Evolutionary conservation across 768 basidiomycete species (phyloP), one percentile per base, ranked within the genome.

Genomic region (Lentinula edodes): DNA sequence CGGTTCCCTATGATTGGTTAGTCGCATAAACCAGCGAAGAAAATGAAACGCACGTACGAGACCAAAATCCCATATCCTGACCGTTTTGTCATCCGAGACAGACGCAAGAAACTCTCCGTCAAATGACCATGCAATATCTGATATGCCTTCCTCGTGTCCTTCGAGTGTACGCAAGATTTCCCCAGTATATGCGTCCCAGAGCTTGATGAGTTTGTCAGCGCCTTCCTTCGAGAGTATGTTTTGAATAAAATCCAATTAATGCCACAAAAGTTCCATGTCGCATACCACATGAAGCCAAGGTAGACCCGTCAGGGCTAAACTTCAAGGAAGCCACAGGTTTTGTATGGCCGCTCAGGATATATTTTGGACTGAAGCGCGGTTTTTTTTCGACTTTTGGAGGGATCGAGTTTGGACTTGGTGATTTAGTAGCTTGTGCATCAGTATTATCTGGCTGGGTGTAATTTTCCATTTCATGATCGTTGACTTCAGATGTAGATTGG

Each of bases 71-170:
- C 95, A 96, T 62, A 97, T 83, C 35, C 88, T 81, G 61, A 96
- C 84, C 0, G 90, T 90, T 66, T 90, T 89, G 73, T 98, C 96
- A 71, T 99, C 96, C 4, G 93, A 96, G 0, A 93, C 95, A 43
- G 93, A 93, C 0, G 96, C 95, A 39, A 98, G 73, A 69, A 87
- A 89, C 60, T 88, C 83, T 23, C 87, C 87, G 69, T 96, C 90
- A 59, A 76, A 76, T 0, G 94, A 92, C 90, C 95, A 96, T 16
- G 93, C 89, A 63, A 98, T 75, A 69, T 96, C 93, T 52, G 93
- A 95, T 63, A 98, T 86, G 1, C 96, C 96, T 70, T 88, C 82
- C 6, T 80, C 80, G 68, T 94, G 91, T 2, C 91, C 90, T 63
- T 80, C 74, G 41, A 90, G 77, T 1, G 91, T 95, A 60, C 83